Evolutionary conservation across 441 rosid genomes (phyloP).

Genomic region (Euphorbia schlechtendalii): DNA sequence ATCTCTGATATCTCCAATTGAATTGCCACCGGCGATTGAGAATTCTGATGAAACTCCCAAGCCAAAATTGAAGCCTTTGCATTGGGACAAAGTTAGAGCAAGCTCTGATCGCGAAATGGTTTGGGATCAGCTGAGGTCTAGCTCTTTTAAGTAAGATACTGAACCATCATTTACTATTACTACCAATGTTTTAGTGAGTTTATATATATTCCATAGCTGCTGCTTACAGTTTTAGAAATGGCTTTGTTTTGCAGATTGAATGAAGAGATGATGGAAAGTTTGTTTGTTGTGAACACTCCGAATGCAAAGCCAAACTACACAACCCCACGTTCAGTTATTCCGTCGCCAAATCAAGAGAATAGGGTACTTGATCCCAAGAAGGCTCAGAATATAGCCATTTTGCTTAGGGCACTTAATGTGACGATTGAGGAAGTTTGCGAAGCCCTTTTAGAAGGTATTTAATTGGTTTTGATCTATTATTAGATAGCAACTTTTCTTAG

Average conservation of each 20-base stretch:
- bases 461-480: constrained; percentile 5
- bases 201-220: too few species aligned
- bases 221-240: constrained; percentile 3
- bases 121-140: constrained; percentile 95
- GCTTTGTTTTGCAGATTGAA: constrained; percentile 60
- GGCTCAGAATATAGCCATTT: constrained; percentile 85
- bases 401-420: constrained; percentile 76
- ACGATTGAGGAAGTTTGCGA: constrained; percentile 95
- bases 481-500: too few species aligned
- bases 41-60: constrained; percentile 49
- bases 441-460: constrained; percentile 81
- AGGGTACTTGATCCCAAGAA: constrained; percentile 86
- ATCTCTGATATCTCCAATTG: constrained; percentile 37
- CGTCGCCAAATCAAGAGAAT: constrained; percentile 53
- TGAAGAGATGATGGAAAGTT: constrained; percentile 93
- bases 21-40: constrained; percentile 39
- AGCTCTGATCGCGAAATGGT: constrained; percentile 99
- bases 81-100: constrained; percentile 99
- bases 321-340: constrained; percentile 49
- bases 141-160: constrained; percentile 79
- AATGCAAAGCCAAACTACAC: constrained; percentile 42
- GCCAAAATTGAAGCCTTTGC: constrained; percentile 87
- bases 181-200: too few species aligned
- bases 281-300: constrained; percentile 74
- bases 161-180: constrained; percentile 4